These are phyloP conservation scores for Torrubiellomyces zombiae DNA, from an alignment of 2,329 filamentous ascomycete species.

Conservation along the genomic window DNA sequence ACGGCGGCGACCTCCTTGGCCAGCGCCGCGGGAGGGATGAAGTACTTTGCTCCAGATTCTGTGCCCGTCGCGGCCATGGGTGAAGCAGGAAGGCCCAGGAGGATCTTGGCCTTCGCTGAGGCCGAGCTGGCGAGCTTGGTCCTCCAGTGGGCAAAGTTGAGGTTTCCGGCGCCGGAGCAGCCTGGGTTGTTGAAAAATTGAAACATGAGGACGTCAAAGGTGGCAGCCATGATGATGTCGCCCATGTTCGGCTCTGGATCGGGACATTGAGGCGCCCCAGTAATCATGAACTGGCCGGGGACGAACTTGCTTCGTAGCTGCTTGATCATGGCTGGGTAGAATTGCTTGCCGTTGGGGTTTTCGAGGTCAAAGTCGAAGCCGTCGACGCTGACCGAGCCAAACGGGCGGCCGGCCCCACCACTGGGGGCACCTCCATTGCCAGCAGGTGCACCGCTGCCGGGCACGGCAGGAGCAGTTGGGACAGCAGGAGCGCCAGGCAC, in stretches of 20 bases:
- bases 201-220: constrained; percentile 20
- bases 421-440: too few species aligned
- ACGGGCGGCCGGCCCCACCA: too few species aligned
- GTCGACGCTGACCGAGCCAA: constrained; percentile 6
- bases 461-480: constrained; percentile 1
- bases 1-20: constrained; percentile 13
- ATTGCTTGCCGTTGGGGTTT: constrained; percentile 6
- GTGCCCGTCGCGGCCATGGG: constrained; percentile 18
- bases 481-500: constrained; percentile 7
- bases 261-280: constrained; percentile 27
- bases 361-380: constrained; percentile 11
- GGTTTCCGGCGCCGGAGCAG: constrained; percentile 15
- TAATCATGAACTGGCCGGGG: constrained; percentile 22
- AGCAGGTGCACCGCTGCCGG: too few species aligned
- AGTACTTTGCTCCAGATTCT: constrained; percentile 15
- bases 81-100: constrained; percentile 13
- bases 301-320: constrained; percentile 9
- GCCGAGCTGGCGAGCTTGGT: constrained; percentile 10
- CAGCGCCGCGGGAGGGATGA: constrained; percentile 15
- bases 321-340: constrained; percentile 8
- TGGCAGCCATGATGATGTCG: constrained; percentile 17
- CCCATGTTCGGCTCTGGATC: constrained; percentile 20
- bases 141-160: constrained; percentile 12
- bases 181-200: constrained; percentile 31
- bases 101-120: constrained; percentile 11